Evolutionary conservation across 2,329 filamentous ascomycete genomes (phyloP).

Genomic region (Ambrosiella xylebori): DNA sequence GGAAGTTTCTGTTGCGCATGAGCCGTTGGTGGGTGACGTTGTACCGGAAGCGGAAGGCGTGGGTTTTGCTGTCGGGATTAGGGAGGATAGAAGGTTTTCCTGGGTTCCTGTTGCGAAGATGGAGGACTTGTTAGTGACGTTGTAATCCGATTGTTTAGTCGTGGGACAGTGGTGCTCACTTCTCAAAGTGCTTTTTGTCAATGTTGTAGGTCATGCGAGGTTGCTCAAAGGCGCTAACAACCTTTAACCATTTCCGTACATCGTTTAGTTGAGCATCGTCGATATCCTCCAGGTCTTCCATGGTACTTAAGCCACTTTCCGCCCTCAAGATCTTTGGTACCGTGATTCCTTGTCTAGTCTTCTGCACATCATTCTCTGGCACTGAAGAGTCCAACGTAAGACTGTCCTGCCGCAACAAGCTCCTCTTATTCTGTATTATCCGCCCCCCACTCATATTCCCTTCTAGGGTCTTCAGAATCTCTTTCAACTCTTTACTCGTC

Average conservation of each 20-base stretch:
- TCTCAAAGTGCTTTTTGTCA: slow-evolving; percentile 79
- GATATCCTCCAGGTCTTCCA: slow-evolving; percentile 39
- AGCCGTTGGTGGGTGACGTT: slow-evolving; percentile 84
- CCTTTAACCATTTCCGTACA: slow-evolving; percentile 65
- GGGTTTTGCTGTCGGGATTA: slow-evolving; percentile 61
- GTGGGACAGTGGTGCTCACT: slow-evolving; percentile 25
- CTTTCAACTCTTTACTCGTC: slow-evolving; percentile 53
- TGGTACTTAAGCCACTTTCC: slow-evolving; percentile 43
- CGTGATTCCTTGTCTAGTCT: slow-evolving; percentile 35
- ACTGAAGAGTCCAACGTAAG: slow-evolving; percentile 37
- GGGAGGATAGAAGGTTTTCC: slow-evolving; percentile 57
- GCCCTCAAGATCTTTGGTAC: slow-evolving; percentile 23
- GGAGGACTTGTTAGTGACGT: slow-evolving; percentile 11
- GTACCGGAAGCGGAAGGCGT: slow-evolving; percentile 76
- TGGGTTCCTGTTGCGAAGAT: slow-evolving; percentile 29
- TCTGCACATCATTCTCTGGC: slow-evolving; percentile 33
- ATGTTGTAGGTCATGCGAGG: slow-evolving; percentile 63
- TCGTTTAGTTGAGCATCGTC: slow-evolving; percentile 43
- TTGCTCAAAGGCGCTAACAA: slow-evolving; percentile 71
- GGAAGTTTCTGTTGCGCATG: slow-evolving; percentile 83
- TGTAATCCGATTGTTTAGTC: neutral
- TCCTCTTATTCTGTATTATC: slow-evolving; percentile 34
- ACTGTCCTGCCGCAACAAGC: slow-evolving; percentile 46
- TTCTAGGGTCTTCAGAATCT: slow-evolving; percentile 70
- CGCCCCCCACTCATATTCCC: slow-evolving; percentile 78